These are phyloP conservation scores for Scenedesmus sp. DNA, from an alignment of 163 green algal species.

Conservation along the genomic window DNA sequence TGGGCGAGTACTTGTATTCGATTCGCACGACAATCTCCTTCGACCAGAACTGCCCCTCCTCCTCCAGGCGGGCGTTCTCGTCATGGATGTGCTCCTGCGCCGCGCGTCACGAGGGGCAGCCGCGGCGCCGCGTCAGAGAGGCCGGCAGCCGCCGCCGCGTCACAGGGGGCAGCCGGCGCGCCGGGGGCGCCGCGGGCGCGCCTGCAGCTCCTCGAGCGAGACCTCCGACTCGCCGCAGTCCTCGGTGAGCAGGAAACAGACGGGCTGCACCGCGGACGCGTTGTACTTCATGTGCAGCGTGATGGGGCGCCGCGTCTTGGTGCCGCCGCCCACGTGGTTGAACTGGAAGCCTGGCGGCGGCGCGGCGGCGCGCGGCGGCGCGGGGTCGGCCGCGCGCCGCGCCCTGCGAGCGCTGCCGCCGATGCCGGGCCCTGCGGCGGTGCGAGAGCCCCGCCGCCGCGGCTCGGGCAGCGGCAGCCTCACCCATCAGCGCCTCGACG, in stretches of 20 bases:
- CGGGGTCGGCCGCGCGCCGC: no score
- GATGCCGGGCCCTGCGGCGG: no score
- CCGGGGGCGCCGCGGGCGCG: conserved; percentile 13
- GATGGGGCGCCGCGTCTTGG: conserved; percentile 95
- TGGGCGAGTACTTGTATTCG: conserved; percentile 95
- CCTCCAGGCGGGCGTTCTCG: conserved; percentile 92
- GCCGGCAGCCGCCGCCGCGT: no score
- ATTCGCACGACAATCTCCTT: conserved; percentile 75
- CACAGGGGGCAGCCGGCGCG: background rate
- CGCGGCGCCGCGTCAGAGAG: no score
- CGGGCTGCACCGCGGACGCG: conserved; percentile 69
- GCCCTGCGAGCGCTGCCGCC: no score
- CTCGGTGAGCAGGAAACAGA: conserved; percentile 90
- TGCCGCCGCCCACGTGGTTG: conserved; percentile 97
- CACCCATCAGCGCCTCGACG: conserved; percentile 95
- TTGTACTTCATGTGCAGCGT: conserved; percentile 95
- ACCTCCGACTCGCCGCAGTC: conserved; percentile 82
- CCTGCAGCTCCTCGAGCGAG: conserved; percentile 92
- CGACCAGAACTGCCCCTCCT: conserved; percentile 88
- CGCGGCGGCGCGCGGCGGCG: no score
- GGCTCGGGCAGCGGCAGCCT: conserved; percentile 22
- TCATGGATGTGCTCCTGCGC: conserved; percentile 91
- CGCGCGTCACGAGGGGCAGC: no score
- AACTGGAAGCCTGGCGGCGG: conserved; percentile 84
- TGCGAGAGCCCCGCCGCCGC: no score